Conservation (phyloP, 2,329 filamentous ascomycete species). For the Amauroascus verrucosus region DNA sequence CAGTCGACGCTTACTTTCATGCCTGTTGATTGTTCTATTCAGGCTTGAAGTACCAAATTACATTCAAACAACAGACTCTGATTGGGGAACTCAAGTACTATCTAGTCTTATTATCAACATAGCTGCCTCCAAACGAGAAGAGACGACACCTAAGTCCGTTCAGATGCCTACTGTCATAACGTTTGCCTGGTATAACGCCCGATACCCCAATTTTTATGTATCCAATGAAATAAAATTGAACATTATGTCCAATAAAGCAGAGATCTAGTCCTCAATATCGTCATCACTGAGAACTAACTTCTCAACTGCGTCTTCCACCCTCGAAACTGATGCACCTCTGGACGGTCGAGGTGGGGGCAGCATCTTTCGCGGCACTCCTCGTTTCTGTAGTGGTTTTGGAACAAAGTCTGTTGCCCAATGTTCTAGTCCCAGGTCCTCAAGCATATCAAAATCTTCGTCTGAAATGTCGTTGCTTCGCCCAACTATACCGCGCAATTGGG, state of each 20-base stretch:
- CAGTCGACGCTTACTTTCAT: no score
- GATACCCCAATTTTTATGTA: not conserved
- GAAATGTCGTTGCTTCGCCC: conserved; percentile 36
- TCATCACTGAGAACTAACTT: conserved; percentile 69
- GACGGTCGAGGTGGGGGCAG: conserved; percentile 20
- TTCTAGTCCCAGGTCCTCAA: conserved; percentile 24
- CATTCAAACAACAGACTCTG: no score
- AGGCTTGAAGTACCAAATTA: no score
- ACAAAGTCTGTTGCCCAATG: conserved; percentile 27
- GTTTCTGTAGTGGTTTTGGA: conserved; percentile 9
- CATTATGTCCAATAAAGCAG: not conserved
- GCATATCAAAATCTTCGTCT: conserved; percentile 28
- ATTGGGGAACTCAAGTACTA: no score
- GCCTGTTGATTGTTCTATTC: no score
- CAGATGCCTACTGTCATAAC: no score
- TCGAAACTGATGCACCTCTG: conserved; percentile 21
- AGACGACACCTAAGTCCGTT: no score
- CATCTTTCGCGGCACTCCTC: conserved; percentile 2
- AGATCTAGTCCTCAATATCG: conserved; percentile 59
- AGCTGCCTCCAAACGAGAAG: no score
- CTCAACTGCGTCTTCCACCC: conserved; percentile 44
- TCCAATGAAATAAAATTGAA: not conserved
- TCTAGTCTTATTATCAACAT: no score
- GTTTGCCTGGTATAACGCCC: no score
- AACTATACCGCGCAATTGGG: conserved; percentile 53